Base-by-base conservation (phyloP, 2,329 filamentous ascomycete genomes). In the Claviceps sp. region DNA sequence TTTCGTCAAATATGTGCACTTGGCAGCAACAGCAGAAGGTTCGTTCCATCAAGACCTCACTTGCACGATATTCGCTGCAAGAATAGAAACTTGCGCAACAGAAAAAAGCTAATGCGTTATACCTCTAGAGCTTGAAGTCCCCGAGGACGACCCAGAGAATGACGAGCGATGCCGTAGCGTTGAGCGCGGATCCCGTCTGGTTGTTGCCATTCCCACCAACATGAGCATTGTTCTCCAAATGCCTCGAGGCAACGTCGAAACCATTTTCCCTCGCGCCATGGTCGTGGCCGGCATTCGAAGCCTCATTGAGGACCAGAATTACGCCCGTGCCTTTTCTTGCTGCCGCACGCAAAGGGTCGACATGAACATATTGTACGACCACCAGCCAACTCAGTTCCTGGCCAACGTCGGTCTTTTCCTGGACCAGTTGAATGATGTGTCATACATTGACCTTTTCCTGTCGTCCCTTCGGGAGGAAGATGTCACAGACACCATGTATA, bases 311-410 rank as follows among this genome's bases (percentile, higher is more conserved):
- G 73, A 78, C 36, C 87, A 86, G 64, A 81, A 93, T 60, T 98
- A 96, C 62, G 80, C 78, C 48, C 81, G 79, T 49, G 93, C 93
- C 0, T 98, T 96, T 64, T 73, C 86, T 22, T 84, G 89, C 56
- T 97, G 93, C 64, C 82, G 93, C 49, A 91, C 84, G 22, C 94
- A 98, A 65, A 81, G 94, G 59, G 93, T 98, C 1, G 93, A 98
- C 62, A 90, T 97, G 85, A 98, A 98, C 62, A 91, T 98, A 55
- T 73, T 98, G 2, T 91, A 95, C 62, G 93, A 98, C 62, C 88
- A 97, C 67, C 82, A 82, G n/a, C 89, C 91, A 0, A 76, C 82
- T 40, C 87, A 94, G 58, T 96, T 98, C 63, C 76, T 96, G 64
- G 71, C 76, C 4, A 87, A 83, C 57, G 78, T 95, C 11, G 74